These are phyloP conservation scores for Exserohilum turcica DNA, from an alignment of 2,329 filamentous ascomycete genomes.

Conservation along the genomic window DNA sequence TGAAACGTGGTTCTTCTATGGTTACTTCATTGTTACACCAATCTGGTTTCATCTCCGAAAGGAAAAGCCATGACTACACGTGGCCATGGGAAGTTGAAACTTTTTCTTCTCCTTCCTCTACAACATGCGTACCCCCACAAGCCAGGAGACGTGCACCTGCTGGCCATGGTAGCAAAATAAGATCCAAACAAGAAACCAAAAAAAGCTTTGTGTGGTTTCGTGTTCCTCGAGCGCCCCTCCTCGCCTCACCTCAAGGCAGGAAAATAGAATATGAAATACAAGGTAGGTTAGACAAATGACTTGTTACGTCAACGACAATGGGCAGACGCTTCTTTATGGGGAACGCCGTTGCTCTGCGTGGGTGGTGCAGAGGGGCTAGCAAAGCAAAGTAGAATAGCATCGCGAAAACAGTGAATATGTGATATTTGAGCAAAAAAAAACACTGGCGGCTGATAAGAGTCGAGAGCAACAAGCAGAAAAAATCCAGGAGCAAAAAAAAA, in stretches of 20 bases:
- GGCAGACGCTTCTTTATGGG: neutral
- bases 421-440: neutral
- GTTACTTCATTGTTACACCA: neutral
- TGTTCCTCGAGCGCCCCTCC: too few species aligned
- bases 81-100: neutral
- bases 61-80: neutral
- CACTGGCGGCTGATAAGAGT: neutral
- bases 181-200: neutral
- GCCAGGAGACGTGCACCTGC: too few species aligned
- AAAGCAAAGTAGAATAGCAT: neutral
- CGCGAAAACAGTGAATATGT: neutral
- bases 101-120: neutral
- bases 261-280: neutral
- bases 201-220: too few species aligned
- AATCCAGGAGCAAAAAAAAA: neutral
- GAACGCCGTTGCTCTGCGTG: neutral
- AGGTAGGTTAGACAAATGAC: neutral
- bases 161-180: neutral
- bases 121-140: too few species aligned
- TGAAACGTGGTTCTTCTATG: too few species aligned
- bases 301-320: neutral
- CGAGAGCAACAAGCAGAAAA: too few species aligned
- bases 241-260: neutral
- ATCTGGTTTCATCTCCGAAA: neutral
- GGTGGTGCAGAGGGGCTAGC: neutral